Base-by-base conservation (phyloP, 2,329 filamentous ascomycete species). In the Rosellinia necatrix region DNA sequence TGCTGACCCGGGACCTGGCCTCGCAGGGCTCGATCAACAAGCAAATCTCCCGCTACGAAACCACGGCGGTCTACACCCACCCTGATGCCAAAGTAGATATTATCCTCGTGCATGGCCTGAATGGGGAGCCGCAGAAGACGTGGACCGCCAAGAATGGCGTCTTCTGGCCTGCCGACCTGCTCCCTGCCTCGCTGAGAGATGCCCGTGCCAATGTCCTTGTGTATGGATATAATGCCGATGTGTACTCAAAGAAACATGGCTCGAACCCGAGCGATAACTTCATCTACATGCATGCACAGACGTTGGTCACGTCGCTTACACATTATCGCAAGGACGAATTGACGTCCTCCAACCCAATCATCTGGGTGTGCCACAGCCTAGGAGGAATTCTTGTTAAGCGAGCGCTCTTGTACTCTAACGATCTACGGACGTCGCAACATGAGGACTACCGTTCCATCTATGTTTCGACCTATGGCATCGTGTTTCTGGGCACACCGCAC, bases 401-500 rank as follows among this genome's bases (percentile, higher is more conserved):
- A 42, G 85, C 87, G 1, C 74, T 92, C 43, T 78, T 89, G 46
- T 85, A 88, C 68, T 88, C 86, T 41, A 81, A 83, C 62, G 86
- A 85, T 64, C 69, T 89, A 10, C 78, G 76, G 6, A 79, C 78
- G 35, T 78, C 81, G 53, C 79, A 84, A 62, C 81, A 85, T 32
- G 83, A 89, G 58, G 81, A 88, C 52, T 79, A 85, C 30, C 81
- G 87, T 17, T 87, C 86, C 9, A 83, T 91, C 49, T 91, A 82
- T 63, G 81, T 91, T 8, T 91, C 87, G 1, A 92, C 89, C 0
- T 92, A 87, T 66, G 89, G 85, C 21, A 83, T 92, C 54, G 78
- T 92, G 29, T 92, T 92, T 69, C 78, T 92, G 24, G 89, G 89
- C 12, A 92, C 89, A 12, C 89, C 89, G 6, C 89, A 92, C 69